A percentile compares a stretch with the other conserved stretches of the same genome.
Conservation (phyloP, 1,284 basidiomycete species). For the Termitomyces sp. region DNA sequence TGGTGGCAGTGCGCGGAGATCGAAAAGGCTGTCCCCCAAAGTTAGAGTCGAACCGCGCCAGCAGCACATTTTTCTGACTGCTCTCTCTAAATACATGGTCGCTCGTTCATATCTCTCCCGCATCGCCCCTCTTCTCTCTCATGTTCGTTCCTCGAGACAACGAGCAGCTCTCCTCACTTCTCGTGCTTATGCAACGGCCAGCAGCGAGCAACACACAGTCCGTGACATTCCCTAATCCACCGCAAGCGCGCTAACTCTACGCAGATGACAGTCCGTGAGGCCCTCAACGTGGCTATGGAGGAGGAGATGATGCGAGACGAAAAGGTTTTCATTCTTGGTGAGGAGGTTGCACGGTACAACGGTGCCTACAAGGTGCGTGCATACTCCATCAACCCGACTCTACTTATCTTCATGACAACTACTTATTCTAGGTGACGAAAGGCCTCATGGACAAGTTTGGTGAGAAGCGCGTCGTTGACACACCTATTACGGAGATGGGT, state of each 20-base stretch:
- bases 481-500: constrained; percentile 98
- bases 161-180: constrained; percentile 38
- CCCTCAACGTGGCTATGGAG: constrained; percentile 97
- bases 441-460: constrained; percentile 99
- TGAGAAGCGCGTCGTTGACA: constrained; percentile 97
- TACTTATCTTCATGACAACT: not conserved
- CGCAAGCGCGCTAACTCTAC: constrained; percentile 8
- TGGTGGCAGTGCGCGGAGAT: constrained; percentile 16
- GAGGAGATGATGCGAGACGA: constrained; percentile 99
- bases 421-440: constrained; percentile 75
- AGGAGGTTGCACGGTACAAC: constrained; percentile 99
- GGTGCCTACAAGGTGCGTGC: constrained; percentile 92
- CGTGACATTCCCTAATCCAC: constrained; percentile 18
- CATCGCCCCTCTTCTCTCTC: constrained; percentile 52
- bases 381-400: not conserved
- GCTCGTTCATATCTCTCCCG: constrained; percentile 61
- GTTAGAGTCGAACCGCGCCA: constrained; percentile 16
- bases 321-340: constrained; percentile 92
- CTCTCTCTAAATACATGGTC: constrained; percentile 46
- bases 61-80: constrained; percentile 15
- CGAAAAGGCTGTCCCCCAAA: constrained; percentile 18
- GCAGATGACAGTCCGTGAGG: constrained; percentile 97
- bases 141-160: constrained; percentile 37
- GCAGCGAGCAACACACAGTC: constrained; percentile 54
- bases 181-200: constrained; percentile 60